phyloP scores from a whole-genome alignment of 108 stramenopile genomes.

The Pseudonitzschia delicatissima region DNA sequence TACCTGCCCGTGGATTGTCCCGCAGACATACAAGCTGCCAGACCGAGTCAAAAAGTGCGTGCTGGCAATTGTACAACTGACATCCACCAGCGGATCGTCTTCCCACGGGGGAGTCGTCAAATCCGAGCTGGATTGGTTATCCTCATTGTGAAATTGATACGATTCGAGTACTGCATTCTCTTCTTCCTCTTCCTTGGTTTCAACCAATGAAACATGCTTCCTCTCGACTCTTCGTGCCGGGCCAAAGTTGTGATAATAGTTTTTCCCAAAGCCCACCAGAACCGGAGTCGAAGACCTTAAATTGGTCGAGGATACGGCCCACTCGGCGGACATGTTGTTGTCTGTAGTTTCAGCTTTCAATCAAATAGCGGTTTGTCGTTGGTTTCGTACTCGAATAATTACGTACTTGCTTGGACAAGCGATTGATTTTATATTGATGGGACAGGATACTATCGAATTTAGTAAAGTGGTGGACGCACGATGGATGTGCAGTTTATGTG shows the following conservation, averaged over 20 bases:
- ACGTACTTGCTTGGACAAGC: no score
- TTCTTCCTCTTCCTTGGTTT: neutral
- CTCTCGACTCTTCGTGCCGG: conserved; percentile 8
- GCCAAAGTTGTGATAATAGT: conserved; percentile 34
- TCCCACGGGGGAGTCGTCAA: conserved; percentile 28
- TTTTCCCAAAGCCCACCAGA: conserved; percentile 36
- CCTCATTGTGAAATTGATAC: neutral
- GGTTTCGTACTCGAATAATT: no score
- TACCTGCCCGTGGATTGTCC: conserved; percentile 31
- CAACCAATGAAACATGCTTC: neutral
- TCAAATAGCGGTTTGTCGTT: no score
- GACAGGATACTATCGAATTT: no score
- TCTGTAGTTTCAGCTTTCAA: no score
- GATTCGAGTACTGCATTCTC: neutral
- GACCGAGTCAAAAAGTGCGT: conserved; percentile 28
- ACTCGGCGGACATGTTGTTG: no score
- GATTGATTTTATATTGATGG: no score
- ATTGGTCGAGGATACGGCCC: no score
- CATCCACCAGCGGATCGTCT: conserved; percentile 19
- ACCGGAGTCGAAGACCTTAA: no score
- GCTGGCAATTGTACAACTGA: conserved; percentile 18
- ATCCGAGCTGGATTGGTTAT: neutral
- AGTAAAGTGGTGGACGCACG: no score
- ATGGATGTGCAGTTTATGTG: no score
- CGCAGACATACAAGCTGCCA: conserved; percentile 32